Evolutionary conservation across 768 basidiomycete species (phyloP).

Genomic region (Calocybe cyanea): DNA sequence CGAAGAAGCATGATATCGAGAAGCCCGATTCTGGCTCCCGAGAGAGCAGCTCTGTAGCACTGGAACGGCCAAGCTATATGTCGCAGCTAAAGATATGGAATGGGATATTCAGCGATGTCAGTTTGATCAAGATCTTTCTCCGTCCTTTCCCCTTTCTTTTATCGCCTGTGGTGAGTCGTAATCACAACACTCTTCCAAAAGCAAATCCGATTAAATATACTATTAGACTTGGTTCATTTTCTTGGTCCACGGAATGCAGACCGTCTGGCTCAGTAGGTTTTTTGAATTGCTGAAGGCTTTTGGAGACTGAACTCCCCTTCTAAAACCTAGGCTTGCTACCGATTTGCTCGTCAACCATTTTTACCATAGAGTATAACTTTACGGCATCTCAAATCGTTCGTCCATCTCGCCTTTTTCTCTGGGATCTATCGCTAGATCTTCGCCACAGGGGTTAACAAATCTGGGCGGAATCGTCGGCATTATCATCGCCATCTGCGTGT

Average conservation of each 20-base stretch:
- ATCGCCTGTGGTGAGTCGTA: conserved; percentile 34
- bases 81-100: conserved; percentile 34
- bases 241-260: conserved; percentile 37
- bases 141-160: conserved; percentile 40
- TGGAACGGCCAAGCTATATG: conserved; percentile 22
- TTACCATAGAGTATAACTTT: conserved; percentile 40
- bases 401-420: background rate
- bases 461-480: conserved; percentile 41
- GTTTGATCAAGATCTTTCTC: conserved; percentile 31
- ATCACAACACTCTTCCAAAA: background rate
- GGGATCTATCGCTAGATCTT: background rate
- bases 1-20: conserved; percentile 14
- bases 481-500: conserved; percentile 31
- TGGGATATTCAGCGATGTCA: conserved; percentile 32
- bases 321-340: conserved; percentile 37
- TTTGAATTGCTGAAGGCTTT: no score
- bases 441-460: conserved; percentile 35
- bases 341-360: conserved; percentile 41
- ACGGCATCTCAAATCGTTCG: conserved; percentile 35
- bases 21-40: conserved; percentile 6
- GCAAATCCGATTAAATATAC: background rate
- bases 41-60: conserved; percentile 6
- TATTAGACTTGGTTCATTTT: conserved; percentile 35
- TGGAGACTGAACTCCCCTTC: no score
- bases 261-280: conserved; percentile 38